Conservation (phyloP, 495 filamentous ascomycete genomes). For the Penicillium roqueforti region DNA sequence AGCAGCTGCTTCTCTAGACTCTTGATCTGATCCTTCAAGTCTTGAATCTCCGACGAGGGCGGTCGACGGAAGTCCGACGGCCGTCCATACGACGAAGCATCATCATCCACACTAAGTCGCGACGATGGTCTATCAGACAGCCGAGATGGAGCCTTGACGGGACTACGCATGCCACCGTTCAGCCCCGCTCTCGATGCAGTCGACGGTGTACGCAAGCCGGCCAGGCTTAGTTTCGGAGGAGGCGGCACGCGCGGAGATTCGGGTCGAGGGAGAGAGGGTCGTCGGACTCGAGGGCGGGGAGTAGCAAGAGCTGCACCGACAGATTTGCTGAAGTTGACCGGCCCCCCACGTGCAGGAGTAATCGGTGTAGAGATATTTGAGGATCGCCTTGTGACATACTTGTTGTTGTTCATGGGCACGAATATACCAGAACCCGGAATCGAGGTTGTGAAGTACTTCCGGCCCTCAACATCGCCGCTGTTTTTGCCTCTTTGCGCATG, state of each 20-base stretch:
- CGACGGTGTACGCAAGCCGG: slow-evolving; percentile 47
- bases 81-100: slow-evolving; percentile 28
- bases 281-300: slow-evolving; percentile 53
- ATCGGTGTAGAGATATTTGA: slow-evolving; percentile 65
- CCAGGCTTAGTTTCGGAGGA: slow-evolving; percentile 53
- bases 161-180: slow-evolving; percentile 35
- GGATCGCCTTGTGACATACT: slow-evolving; percentile 58
- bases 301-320: slow-evolving; percentile 75
- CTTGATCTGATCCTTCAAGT: slow-evolving; percentile 59
- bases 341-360: slow-evolving; percentile 50
- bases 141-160: slow-evolving; percentile 42
- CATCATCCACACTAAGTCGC: slow-evolving; percentile 40
- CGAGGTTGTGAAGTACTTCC: slow-evolving; percentile 74
- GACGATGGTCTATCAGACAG: slow-evolving; percentile 43
- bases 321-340: slow-evolving; percentile 74
- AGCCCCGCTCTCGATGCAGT: slow-evolving; percentile 30
- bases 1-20: slow-evolving; percentile 62
- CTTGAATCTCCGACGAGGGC: slow-evolving; percentile 48
- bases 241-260: slow-evolving; percentile 64
- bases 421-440: slow-evolving; percentile 86
- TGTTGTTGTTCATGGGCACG: slow-evolving; percentile 79
- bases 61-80: slow-evolving; percentile 46
- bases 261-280: slow-evolving; percentile 75
- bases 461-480: slow-evolving; percentile 89
- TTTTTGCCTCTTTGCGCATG: slow-evolving; percentile 87